Conservation (phyloP, 108 stramenopile genomes). For the Aureococcus anophagefferens region DNA sequence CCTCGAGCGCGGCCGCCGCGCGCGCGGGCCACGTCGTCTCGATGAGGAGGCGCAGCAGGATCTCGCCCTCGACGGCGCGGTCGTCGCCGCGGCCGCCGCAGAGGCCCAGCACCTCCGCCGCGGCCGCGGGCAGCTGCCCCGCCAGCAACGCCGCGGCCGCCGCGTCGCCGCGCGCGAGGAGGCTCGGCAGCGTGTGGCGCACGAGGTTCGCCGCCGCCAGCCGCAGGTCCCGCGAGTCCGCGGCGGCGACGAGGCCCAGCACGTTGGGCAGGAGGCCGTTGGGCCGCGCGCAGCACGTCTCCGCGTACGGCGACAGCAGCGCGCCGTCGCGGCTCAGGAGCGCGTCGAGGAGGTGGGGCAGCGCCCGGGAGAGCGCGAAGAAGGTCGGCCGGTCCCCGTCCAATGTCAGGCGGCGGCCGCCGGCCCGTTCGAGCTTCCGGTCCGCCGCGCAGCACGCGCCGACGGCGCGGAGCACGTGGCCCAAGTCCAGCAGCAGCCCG, state of each 20-base stretch:
- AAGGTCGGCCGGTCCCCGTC: background rate
- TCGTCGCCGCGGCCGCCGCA: background rate
- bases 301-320: background rate
- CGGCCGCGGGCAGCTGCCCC: too few relatives aligned
- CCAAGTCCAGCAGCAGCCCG: background rate
- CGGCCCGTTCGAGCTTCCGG: too few relatives aligned
- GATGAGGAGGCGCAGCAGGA: background rate
- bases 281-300: background rate
- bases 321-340: background rate
- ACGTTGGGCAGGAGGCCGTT: background rate
- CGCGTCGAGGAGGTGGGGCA: background rate
- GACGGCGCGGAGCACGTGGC: too few relatives aligned
- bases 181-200: background rate
- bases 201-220: background rate
- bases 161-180: too few relatives aligned
- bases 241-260: background rate
- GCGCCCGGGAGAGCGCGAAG: background rate
- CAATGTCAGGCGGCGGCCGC: too few relatives aligned
- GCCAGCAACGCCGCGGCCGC: too few relatives aligned
- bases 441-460: too few relatives aligned
- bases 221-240: background rate
- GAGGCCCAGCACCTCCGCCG: background rate
- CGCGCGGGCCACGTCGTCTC: too few relatives aligned
- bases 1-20: too few relatives aligned
- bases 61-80: background rate